phyloP scores from a whole-genome alignment of 2,329 filamentous ascomycete species.

The Gnomoniopsis smithogilvyi region DNA sequence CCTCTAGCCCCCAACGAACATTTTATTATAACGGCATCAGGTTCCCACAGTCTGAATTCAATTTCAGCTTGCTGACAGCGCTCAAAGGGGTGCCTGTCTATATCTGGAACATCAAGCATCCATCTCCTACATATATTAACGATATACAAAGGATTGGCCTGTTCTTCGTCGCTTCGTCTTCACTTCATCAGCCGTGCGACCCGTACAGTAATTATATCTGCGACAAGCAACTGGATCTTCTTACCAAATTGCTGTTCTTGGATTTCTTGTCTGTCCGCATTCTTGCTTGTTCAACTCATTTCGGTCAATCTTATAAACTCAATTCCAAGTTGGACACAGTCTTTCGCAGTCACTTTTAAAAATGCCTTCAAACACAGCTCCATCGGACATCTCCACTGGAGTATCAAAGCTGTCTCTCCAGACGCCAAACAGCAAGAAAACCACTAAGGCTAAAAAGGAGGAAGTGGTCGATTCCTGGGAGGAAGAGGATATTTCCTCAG shows the following conservation, averaged over 20 bases:
- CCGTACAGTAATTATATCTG: neutral
- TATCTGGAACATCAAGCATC: too few species aligned
- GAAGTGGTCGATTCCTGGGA: constrained; percentile 73
- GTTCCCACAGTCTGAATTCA: too few species aligned
- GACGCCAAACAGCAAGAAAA: constrained; percentile 20
- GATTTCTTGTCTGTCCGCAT: neutral
- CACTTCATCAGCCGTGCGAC: neutral
- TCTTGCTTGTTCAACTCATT: neutral
- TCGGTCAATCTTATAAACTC: neutral
- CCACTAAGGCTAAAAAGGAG: constrained; percentile 32
- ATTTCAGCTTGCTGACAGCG: too few species aligned
- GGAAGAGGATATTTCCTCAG: constrained; percentile 58
- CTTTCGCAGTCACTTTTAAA: neutral
- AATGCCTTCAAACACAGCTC: constrained; percentile 15
- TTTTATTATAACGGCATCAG: too few species aligned
- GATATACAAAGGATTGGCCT: too few species aligned
- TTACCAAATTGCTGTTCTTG: neutral
- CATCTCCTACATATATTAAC: too few species aligned
- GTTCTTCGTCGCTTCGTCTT: neutral
- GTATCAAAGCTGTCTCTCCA: constrained; percentile 30
- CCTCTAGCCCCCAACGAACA: too few species aligned
- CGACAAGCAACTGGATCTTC: neutral
- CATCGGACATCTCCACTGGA: constrained; percentile 17
- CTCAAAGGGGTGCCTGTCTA: too few species aligned
- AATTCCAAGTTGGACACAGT: neutral